These are phyloP conservation scores for Rosa persica DNA, from an alignment of 306 rosid species.

Conservation along the genomic window DNA sequence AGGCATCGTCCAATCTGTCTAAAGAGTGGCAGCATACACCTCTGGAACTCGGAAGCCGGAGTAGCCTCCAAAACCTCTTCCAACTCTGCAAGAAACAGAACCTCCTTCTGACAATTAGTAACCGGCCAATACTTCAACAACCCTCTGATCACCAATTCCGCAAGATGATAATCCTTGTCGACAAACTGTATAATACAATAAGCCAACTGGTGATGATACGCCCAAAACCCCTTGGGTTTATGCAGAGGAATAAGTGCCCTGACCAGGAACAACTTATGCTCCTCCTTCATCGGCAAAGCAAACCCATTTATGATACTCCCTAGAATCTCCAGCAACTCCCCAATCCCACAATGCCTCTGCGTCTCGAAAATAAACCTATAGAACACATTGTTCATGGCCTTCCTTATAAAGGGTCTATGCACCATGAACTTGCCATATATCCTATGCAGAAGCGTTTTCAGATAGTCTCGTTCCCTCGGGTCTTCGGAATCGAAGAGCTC, in stretches of 20 bases:
- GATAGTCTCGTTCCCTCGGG: constrained; percentile 62
- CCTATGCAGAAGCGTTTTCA: constrained; percentile 62
- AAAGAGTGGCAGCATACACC: constrained; percentile 53
- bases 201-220: constrained; percentile 55
- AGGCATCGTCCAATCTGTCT: constrained; percentile 68
- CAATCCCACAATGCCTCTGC: constrained; percentile 58
- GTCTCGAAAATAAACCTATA: constrained; percentile 71
- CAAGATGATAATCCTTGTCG: constrained; percentile 63
- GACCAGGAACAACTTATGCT: constrained; percentile 53
- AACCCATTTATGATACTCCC: constrained; percentile 70
- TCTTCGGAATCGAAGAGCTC: constrained; percentile 81
- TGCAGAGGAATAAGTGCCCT: constrained; percentile 71
- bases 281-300: constrained; percentile 76
- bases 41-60: constrained; percentile 43
- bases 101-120: constrained; percentile 71
- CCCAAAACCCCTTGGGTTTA: constrained; percentile 46
- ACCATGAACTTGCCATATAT: constrained; percentile 76
- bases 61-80: constrained; percentile 62
- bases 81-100: constrained; percentile 64
- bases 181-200: constrained; percentile 70
- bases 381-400: constrained; percentile 63
- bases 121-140: constrained; percentile 74
- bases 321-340: constrained; percentile 63
- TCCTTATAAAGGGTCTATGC: constrained; percentile 68
- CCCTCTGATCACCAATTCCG: constrained; percentile 63